A percentile compares a stretch with the other conserved stretches of the same genome.
These are phyloP conservation scores for Sugiyamaella boreocaroliniensis DNA, from an alignment of 805 yeast genomes.

Conservation along the genomic window DNA sequence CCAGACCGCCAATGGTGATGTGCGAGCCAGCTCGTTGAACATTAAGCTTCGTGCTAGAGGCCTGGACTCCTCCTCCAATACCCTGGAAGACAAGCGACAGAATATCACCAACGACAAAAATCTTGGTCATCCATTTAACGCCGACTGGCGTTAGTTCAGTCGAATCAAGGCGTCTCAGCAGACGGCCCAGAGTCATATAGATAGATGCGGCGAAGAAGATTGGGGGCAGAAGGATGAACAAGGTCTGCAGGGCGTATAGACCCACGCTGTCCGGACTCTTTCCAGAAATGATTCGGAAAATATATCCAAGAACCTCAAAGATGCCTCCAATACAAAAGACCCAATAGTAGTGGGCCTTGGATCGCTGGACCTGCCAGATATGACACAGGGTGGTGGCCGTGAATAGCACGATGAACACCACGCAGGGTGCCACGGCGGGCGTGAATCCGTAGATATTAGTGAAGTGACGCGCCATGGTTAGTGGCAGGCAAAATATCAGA, in stretches of 20 bases:
- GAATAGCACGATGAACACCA: conserved; percentile 48
- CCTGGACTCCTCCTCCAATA: conserved; percentile 62
- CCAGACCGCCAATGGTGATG: conserved; percentile 71
- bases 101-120: conserved; percentile 65
- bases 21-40: conserved; percentile 41
- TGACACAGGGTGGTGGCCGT: conserved; percentile 40
- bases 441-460: conserved; percentile 1
- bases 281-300: conserved; percentile 47
- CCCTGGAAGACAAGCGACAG: conserved; percentile 62
- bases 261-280: conserved; percentile 31
- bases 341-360: conserved; percentile 55
- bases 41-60: conserved; percentile 41
- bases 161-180: conserved; percentile 48
- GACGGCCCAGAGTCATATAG: conserved; percentile 62
- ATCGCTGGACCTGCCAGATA: conserved; percentile 36
- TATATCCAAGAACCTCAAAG: conserved; percentile 63
- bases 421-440: conserved; percentile 52
- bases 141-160: conserved; percentile 42
- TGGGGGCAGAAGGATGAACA: conserved; percentile 69
- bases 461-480: background rate
- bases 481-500: no score
- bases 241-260: conserved; percentile 55
- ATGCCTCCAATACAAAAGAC: conserved; percentile 45
- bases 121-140: conserved; percentile 53
- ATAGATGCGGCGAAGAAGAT: conserved; percentile 80